These are phyloP conservation scores for Trichoderma citrinoviride DNA, from an alignment of 2,329 filamentous ascomycete genomes.

Conservation along the genomic window DNA sequence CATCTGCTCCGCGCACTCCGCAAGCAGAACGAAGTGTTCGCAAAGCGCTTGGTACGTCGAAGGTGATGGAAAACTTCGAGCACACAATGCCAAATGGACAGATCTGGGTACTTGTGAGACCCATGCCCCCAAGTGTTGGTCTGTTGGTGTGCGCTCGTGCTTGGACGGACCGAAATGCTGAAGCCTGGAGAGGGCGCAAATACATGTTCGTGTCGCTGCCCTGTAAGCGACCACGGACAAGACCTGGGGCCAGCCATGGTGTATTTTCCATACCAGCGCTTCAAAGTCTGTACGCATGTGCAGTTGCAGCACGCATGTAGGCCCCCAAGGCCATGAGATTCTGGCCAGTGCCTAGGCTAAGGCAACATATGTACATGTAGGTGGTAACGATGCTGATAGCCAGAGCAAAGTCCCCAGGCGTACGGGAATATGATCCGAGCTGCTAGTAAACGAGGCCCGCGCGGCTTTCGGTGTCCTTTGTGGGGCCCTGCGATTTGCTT, in stretches of 20 bases:
- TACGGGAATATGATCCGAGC: not conserved
- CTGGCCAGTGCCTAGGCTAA: not conserved
- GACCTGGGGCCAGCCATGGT: not conserved
- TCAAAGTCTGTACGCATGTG: not conserved
- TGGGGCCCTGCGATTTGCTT: not conserved
- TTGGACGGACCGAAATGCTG: not conserved
- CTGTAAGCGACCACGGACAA: not conserved
- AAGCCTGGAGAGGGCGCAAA: slow-evolving; percentile 11
- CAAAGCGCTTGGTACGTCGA: not conserved
- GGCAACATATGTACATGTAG: too few species aligned
- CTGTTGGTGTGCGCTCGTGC: not conserved
- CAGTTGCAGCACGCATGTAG: not conserved
- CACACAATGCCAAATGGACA: not conserved
- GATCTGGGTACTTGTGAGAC: not conserved
- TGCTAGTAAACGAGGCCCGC: not conserved
- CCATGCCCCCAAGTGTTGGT: not conserved
- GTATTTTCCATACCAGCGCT: not conserved
- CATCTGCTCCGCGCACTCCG: not conserved
- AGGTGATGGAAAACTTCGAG: slow-evolving; percentile 6
- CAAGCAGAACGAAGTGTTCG: not conserved
- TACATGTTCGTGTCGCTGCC: not conserved
- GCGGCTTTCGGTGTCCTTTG: not conserved
- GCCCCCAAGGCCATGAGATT: not conserved
- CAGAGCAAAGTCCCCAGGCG: not conserved
- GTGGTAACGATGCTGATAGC: not conserved